Base-by-base conservation (phyloP, 768 basidiomycete species). In the Suillus subluteus region DNA sequence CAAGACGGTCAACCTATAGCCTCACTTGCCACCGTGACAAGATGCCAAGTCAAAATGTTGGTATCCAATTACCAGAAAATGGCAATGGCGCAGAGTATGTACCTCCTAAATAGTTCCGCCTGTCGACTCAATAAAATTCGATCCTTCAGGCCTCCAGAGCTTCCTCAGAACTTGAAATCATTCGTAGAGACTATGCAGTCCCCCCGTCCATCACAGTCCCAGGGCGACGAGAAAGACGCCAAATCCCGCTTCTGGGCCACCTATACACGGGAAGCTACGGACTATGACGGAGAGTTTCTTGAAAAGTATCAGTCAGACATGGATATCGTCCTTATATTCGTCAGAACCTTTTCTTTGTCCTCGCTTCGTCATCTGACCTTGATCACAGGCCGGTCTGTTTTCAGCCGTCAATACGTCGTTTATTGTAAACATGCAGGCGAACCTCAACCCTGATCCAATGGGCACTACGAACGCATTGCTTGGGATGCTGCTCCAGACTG, bases 291-390 rank as follows among this genome's bases (percentile, higher is more conserved):
- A 30, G 67, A 72, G n/a, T 66, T 72, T 21, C 40, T 71, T 8
- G 69, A 74, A 1, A 66, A 68, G 32, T 71, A 67, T 50, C 66
- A 66, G 23, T 64, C 66, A 46, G 67, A 69, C 41, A 66, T 73
- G 52, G 69, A 73, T 62, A 68, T 70, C 21, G 61, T 72, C 35
- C 62, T 74, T 1, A 66, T 74, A 62, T 74, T 74, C 63, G 73
- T 74, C 54, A 32, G 73, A 55, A 18, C 35, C 1, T 35, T 55
- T 55, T 32, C 54, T 55, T 55, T 55, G 18, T 55, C 18, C 54
- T 55, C 4, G 32, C 18, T 55, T 3, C 11, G 32, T 55, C 18
- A 55, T 21, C 54, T 55, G 32, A 55, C 1, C 32, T 21, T 35
- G 32, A 55, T 55, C 54, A 35, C 40, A 70, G 69, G 69, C 69